Conservation (phyloP, 495 filamentous ascomycete genomes). For the Jackrogersella minutella region DNA sequence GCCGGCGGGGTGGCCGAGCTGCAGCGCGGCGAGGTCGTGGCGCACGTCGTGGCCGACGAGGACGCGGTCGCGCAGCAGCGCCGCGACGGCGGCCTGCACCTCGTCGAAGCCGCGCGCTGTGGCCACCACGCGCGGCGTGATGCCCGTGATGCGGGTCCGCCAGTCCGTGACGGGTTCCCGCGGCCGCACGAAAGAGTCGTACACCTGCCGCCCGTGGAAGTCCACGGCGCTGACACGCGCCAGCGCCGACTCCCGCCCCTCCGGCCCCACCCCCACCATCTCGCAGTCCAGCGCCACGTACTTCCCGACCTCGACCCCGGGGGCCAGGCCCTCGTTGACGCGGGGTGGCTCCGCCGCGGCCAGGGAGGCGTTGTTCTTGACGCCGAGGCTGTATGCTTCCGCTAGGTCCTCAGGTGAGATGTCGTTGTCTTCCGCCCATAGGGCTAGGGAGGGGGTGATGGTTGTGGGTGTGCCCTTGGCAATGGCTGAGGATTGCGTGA, state of each 20-base stretch:
- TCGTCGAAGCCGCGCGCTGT: conserved; percentile 72
- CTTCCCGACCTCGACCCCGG: conserved; percentile 70
- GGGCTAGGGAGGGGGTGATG: conserved; percentile 50
- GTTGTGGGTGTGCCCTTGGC: conserved; percentile 39
- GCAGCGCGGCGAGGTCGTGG: conserved; percentile 81
- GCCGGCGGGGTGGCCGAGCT: conserved; percentile 75
- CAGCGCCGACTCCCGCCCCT: conserved; percentile 71
- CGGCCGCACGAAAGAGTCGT: conserved; percentile 88
- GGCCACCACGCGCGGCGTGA: conserved; percentile 73
- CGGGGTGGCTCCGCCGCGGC: conserved; percentile 17
- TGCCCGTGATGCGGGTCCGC: conserved; percentile 84
- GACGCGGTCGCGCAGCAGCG: conserved; percentile 75
- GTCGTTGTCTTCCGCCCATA: conserved; percentile 64
- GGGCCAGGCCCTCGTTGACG: conserved; percentile 62
- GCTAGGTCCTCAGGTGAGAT: conserved; percentile 67
- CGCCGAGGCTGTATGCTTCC: conserved; percentile 63
- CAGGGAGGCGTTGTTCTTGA: conserved; percentile 44
- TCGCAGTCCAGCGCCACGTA: conserved; percentile 96
- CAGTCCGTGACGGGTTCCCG: conserved; percentile 83
- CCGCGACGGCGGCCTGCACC: conserved; percentile 75
- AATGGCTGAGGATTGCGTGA: conserved; percentile 47
- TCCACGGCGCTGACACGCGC: conserved; percentile 90
- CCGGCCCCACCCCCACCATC: conserved; percentile 91
- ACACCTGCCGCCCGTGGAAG: conserved; percentile 87
- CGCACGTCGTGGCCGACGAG: conserved; percentile 90